Evolutionary conservation across 164 flowering plant genomes (phyloP), one percentile per base, ranked within the genome.

Genomic region (Macadamia tetraphylla): DNA sequence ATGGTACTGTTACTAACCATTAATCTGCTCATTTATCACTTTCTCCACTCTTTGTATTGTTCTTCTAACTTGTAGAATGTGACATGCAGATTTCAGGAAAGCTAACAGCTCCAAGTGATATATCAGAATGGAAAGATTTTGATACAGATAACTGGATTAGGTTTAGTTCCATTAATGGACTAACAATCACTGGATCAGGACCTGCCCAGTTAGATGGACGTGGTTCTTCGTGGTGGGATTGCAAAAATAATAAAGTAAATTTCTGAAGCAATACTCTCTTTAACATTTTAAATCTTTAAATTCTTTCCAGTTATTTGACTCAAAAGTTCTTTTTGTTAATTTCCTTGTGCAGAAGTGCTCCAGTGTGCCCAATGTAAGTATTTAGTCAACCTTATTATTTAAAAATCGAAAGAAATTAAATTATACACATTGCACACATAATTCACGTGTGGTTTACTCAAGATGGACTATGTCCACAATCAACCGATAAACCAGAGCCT

Each of bases 211-310:
- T 85, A 6, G 73, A 85, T 32, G 88, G 86, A 49, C 78, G 52
- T 32, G 88, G 87, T 6, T 55, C 43, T 11, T 60, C 61, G 1
- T 85, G 87, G 89, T 85, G 89, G 88, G 61, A 80, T 14, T 70
- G 73, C 63, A 64, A 30, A 65, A 10, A 5, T 2, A 10, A 52
- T 1, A 30, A 30, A 10, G 74, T 71, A 66, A 52, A 9, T 59
- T 58, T 12, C 40, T 9, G 13, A 40, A 13, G 6, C 18, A 17
- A 14, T 66, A 29, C 23, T 3, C 7, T 40, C 14, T 52, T 31
- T 46, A 12, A 14, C 0, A 15, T 30, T 14, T 53, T 30, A 53
- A 11, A 51, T 9, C 9, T 9, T 35, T 44, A 4, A 35, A 35
- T 35, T 35, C 40, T 35, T 35, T 35, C 40, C 40, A 35, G 40